Base-by-base conservation (phyloP, 768 basidiomycete species). In the Daedaleopsis sinensis region DNA sequence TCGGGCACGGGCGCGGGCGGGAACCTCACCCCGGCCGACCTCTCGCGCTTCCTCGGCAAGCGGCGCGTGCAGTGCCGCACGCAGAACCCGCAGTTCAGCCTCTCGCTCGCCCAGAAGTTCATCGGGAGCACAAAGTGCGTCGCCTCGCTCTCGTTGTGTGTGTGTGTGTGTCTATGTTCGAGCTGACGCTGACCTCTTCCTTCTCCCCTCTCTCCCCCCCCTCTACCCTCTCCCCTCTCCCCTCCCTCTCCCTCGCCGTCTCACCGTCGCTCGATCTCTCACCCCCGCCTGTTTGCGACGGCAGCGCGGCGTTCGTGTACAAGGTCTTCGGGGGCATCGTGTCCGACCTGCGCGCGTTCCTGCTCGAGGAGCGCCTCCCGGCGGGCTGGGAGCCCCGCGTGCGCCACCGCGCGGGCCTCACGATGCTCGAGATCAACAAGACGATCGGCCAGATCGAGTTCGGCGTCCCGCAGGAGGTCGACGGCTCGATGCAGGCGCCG, bases 311-410 rank as follows among this genome's bases (percentile, higher is more conserved):
- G 0, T 87, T 88, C 0, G 62, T 92, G 53, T 72, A 88, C 16
- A 82, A 81, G 1, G 84, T 88, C 55, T 87, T 91, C 64, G 92
- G 88, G 5, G 88, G 90, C 2, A 77, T 80, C 19, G 68, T 87
- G 5, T 72, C 77, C 8, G 87, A 88, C 58, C 65, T 92, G 39
- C 74, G 80, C 44, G 64, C 79, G 0, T 67, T 90, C 52, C 71
- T 93, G n/a, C 70, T 77, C 10, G 88, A 93, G 48, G 91, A 93
- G 64, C 82, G 89, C 16, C 68, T 93, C 36, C 86, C 87, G 0
- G 79, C 87, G 0, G 84, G 84, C 21, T 93, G 89, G 88, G 89
- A 91, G 68, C 79, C 90, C 0, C 75, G 81, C 15, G 71, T 84
- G 35, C 77, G 80, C n/a, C 73, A 79, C 38, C 82, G 74, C 0